These are phyloP conservation scores for Oehlia diaphana DNA, from an alignment of 192 early-diverging fungal species.

Conservation along the genomic window DNA sequence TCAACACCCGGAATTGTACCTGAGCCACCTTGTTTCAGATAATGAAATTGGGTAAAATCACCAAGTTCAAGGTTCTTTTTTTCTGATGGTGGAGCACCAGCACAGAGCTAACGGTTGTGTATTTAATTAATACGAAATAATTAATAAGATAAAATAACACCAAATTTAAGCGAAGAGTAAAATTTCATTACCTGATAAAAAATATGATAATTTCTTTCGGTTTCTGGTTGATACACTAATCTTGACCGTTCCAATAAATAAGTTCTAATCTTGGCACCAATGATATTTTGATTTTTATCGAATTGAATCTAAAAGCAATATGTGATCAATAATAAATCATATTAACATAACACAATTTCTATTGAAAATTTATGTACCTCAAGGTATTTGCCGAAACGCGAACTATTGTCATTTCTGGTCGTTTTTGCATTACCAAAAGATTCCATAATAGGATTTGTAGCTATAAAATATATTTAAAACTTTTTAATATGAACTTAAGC, in stretches of 20 bases:
- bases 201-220: constrained; percentile 98
- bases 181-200: constrained; percentile 79
- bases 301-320: constrained; percentile 74
- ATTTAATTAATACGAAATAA: background rate
- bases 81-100: constrained; percentile 83
- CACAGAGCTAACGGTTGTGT: constrained; percentile 63
- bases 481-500: background rate
- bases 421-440: constrained; percentile 99
- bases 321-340: background rate
- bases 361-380: constrained; percentile 50
- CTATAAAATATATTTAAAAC: constrained; percentile 33
- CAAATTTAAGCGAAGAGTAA: background rate
- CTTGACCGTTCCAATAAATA: constrained; percentile 96
- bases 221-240: constrained; percentile 89
- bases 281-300: constrained; percentile 78
- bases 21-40: constrained; percentile 83
- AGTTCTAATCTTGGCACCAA: constrained; percentile 92
- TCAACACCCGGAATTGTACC: constrained; percentile 85
- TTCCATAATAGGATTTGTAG: constrained; percentile 99
- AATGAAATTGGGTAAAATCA: constrained; percentile 79
- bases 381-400: constrained; percentile 98
- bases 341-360: background rate
- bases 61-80: constrained; percentile 77
- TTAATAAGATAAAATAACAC: background rate
- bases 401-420: constrained; percentile 97